Conservation (phyloP, 2,329 filamentous ascomycete genomes). For the Epicoccum sorghinum region DNA sequence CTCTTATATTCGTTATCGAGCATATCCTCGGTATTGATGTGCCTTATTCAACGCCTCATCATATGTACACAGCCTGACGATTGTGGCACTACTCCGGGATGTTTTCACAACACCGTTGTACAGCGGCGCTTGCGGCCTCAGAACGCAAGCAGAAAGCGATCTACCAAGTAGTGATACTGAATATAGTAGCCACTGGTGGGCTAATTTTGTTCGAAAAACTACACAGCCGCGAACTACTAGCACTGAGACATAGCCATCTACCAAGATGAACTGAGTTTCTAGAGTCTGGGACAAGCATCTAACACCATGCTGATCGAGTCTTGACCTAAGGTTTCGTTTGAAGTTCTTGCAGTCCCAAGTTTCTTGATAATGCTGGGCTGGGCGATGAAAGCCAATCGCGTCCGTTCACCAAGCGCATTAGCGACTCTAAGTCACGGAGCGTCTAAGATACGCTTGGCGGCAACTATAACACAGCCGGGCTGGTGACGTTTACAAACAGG, state of each 20-base stretch:
- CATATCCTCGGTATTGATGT: no score
- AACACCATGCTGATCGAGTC: not conserved
- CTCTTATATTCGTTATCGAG: constrained; percentile 19
- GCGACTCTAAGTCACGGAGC: constrained; percentile 22
- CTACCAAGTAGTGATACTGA: constrained; percentile 3
- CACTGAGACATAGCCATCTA: constrained; percentile 18
- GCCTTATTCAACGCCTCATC: no score
- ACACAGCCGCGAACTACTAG: constrained; percentile 32
- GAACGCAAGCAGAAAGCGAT: constrained; percentile 11
- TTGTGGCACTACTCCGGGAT: not conserved
- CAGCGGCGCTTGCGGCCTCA: constrained; percentile 18
- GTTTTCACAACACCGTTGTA: constrained; percentile 12
- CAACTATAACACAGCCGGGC: constrained; percentile 29
- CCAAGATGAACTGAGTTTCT: constrained; percentile 10
- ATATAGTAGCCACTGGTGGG: constrained; percentile 4
- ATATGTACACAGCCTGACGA: constrained; percentile 16
- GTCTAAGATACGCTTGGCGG: constrained; percentile 24
- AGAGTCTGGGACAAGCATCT: constrained; percentile 6
- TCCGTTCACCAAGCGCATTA: constrained; percentile 28
- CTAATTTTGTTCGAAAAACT: constrained; percentile 1
- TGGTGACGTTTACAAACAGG: constrained; percentile 30
- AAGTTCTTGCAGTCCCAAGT: constrained; percentile 20
- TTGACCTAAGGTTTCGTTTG: constrained; percentile 1
- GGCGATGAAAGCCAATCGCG: constrained; percentile 20
- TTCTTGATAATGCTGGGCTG: constrained; percentile 21